phyloP scores from a whole-genome alignment of 306 rosid species.

The Quercus rubra region DNA sequence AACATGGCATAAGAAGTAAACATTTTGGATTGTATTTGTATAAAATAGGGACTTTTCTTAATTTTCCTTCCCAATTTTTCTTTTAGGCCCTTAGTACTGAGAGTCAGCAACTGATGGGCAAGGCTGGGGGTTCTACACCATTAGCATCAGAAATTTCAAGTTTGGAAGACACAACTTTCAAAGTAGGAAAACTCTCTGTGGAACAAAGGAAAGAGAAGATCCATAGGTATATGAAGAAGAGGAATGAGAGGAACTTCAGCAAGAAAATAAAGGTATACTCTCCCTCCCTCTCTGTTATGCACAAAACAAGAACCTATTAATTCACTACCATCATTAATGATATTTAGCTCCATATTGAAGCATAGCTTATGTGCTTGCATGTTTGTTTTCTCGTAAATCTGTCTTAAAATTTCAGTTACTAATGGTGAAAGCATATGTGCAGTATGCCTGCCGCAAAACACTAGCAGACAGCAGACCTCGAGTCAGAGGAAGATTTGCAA shows the following conservation, averaged over 20 bases:
- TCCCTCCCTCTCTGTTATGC: background rate
- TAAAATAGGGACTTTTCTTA: background rate
- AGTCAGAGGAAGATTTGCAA: conserved; percentile 95
- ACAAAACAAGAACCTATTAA: background rate
- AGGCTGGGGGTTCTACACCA: conserved; percentile 54
- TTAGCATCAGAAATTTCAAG: conserved; percentile 72
- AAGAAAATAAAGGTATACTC: conserved; percentile 86
- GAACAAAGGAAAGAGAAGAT: conserved; percentile 96
- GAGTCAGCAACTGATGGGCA: conserved; percentile 60
- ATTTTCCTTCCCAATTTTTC: background rate
- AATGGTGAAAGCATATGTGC: conserved; percentile 27
- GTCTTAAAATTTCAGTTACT: conserved; percentile 11
- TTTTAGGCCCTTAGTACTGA: conserved; percentile 61
- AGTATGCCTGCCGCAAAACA: conserved; percentile 98
- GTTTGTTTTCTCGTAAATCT: background rate
- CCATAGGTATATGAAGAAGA: conserved; percentile 93
- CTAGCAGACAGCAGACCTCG: conserved; percentile 95
- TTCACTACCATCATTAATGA: background rate
- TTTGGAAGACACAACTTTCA: conserved; percentile 71
- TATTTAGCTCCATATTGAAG: background rate
- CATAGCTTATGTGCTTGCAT: background rate
- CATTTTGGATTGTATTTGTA: background rate
- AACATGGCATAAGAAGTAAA: background rate
- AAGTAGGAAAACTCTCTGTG: conserved; percentile 85
- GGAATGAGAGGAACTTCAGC: conserved; percentile 94